phyloP scores from a whole-genome alignment of 352 stramenopile genomes.

The Globisporangium takayamanum region DNA sequence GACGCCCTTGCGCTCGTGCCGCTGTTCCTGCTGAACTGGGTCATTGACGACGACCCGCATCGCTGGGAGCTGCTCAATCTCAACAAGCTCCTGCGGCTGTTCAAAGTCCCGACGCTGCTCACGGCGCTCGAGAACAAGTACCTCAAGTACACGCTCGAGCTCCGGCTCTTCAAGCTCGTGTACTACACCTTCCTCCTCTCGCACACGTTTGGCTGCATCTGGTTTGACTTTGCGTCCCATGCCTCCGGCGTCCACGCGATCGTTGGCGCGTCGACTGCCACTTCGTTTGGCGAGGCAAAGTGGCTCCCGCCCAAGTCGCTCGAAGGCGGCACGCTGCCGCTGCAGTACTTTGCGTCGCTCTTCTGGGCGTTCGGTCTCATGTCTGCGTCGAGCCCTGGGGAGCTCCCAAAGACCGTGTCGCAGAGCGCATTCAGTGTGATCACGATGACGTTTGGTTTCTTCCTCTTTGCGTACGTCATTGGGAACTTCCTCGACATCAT shows the following conservation, averaged over 20 bases:
- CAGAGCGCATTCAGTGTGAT: conserved; percentile 51
- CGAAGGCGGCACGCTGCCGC: conserved; percentile 12
- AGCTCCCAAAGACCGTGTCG: conserved; percentile 35
- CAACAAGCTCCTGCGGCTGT: conserved; percentile 50
- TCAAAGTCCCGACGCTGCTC: conserved; percentile 40
- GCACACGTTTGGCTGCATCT: conserved; percentile 50
- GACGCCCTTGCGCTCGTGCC: conserved; percentile 38
- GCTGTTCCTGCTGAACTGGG: conserved; percentile 39
- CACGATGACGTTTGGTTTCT: conserved; percentile 54
- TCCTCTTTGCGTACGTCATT: conserved; percentile 54
- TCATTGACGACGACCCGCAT: background rate
- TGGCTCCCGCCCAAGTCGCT: conserved; percentile 25
- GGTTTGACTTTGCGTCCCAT: conserved; percentile 55
- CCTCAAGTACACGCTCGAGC: conserved; percentile 39
- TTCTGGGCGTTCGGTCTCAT: conserved; percentile 58
- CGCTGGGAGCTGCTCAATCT: conserved; percentile 39
- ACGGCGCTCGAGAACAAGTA: conserved; percentile 41
- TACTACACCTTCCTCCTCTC: conserved; percentile 49
- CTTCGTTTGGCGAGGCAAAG: conserved; percentile 20
- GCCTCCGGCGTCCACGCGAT: conserved; percentile 26
- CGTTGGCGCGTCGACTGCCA: background rate
- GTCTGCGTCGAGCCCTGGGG: conserved; percentile 45
- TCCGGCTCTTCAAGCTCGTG: conserved; percentile 45
- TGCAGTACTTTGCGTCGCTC: conserved; percentile 39
- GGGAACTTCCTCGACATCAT: conserved; percentile 57